phyloP scores from a whole-genome alignment of 371 early-diverging fungal genomes.

The Rhizopus stolonifer region DNA sequence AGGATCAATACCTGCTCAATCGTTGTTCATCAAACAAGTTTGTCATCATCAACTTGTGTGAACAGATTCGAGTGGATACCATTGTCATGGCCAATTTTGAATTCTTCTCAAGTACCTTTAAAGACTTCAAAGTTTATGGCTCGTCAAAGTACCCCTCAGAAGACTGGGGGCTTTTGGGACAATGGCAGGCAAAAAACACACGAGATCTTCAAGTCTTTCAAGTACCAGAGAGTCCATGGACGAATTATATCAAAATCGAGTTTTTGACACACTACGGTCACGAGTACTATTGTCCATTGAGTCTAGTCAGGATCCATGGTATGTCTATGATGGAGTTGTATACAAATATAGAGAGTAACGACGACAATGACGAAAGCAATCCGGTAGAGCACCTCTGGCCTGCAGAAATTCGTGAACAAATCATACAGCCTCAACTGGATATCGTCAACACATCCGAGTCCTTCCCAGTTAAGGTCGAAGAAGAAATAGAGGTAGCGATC shows the following conservation, averaged over 20 bases:
- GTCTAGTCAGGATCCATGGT: constrained; percentile 86
- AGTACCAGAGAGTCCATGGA: constrained; percentile 70
- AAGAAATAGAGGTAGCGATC: constrained; percentile 6
- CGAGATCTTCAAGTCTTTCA: constrained; percentile 88
- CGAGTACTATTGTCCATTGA: constrained; percentile 94
- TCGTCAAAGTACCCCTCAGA: constrained; percentile 82
- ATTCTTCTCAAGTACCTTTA: constrained; percentile 94
- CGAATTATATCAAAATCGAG: constrained; percentile 86
- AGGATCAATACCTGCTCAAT: constrained; percentile 94
- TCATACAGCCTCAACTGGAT: constrained; percentile 33
- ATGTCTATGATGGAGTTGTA: constrained; percentile 90
- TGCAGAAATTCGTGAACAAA: constrained; percentile 37
- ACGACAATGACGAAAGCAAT: constrained; percentile 34
- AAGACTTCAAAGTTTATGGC: constrained; percentile 79
- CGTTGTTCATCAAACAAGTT: constrained; percentile 79
- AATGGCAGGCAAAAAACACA: constrained; percentile 81
- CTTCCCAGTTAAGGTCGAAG: constrained; percentile 14
- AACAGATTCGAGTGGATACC: constrained; percentile 89
- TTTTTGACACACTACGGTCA: constrained; percentile 87
- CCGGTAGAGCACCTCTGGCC: constrained; percentile 39
- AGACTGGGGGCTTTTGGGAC: constrained; percentile 81
- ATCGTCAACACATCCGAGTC: constrained; percentile 26
- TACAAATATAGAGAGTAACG: constrained; percentile 62
- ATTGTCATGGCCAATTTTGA: constrained; percentile 93
- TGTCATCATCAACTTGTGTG: constrained; percentile 91